These are phyloP conservation scores for Chloranthus sessilifolius DNA, from an alignment of 164 flowering plant species.

Conservation along the genomic window DNA sequence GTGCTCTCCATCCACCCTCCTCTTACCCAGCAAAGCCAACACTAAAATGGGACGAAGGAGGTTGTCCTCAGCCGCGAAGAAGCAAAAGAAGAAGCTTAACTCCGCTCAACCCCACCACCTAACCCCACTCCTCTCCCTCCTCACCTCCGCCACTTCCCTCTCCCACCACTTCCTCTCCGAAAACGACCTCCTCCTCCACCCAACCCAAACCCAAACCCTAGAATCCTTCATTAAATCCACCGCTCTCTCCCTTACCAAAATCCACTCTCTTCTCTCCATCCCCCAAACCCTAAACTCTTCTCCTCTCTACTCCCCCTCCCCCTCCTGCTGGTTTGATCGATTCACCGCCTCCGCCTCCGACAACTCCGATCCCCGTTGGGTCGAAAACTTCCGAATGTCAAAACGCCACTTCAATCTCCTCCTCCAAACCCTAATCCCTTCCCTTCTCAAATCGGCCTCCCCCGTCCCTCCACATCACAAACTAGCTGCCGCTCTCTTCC, in stretches of 20 bases:
- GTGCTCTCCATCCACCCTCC: too few species aligned
- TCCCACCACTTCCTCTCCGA: conserved; percentile 43
- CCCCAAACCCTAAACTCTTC: conserved; percentile 7
- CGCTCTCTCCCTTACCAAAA: conserved; percentile 33
- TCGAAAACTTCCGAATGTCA: conserved; percentile 49
- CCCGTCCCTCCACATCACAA: conserved; percentile 27
- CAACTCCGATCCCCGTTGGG: conserved; percentile 39
- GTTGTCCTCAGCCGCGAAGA: too few species aligned
- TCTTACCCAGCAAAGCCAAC: too few species aligned
- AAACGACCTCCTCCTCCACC: conserved; percentile 55
- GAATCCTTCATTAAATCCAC: conserved; percentile 46
- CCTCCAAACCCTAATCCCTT: conserved; percentile 34
- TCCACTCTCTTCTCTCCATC: conserved; percentile 28
- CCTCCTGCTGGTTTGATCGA: conserved; percentile 48
- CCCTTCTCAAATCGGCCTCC: conserved; percentile 17
- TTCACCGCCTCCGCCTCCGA: conserved; percentile 28
- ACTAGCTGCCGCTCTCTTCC: conserved; percentile 56
- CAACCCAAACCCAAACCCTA: conserved; percentile 54
- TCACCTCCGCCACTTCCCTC: conserved; percentile 34
- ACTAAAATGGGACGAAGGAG: too few species aligned
- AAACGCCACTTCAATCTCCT: conserved; percentile 48
- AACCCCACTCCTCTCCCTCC: conserved; percentile 18
- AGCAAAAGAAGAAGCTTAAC: too few species aligned
- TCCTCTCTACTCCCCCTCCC: conserved; percentile 3
- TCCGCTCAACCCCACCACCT: conserved; percentile 13